Evolutionary conservation across 1,284 basidiomycete genomes (phyloP).

Genomic region (Exobasidium cylindrosporum): DNA sequence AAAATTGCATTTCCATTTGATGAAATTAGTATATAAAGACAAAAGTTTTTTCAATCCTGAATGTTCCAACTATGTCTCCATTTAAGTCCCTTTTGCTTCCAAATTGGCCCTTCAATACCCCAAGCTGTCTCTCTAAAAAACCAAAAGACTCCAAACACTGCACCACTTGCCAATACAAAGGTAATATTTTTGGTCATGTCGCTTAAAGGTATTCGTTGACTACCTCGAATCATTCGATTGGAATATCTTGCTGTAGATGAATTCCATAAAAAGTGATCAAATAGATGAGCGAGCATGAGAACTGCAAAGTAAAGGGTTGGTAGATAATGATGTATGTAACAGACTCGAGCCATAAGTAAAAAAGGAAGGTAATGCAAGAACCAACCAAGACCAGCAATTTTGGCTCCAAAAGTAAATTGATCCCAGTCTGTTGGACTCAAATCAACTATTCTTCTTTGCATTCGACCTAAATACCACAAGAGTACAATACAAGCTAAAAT

Average conservation of each 20-base stretch:
- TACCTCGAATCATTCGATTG: constrained; percentile 12
- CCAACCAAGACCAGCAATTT: constrained; percentile 90
- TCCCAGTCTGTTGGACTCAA: constrained; percentile 87
- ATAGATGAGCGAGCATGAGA: constrained; percentile 80
- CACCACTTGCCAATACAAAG: constrained; percentile 66
- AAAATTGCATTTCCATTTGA: too few species aligned
- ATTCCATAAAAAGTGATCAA: constrained; percentile 75
- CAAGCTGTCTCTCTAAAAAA: constrained; percentile 88
- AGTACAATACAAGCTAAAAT: constrained; percentile 63
- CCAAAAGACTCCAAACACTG: constrained; percentile 79
- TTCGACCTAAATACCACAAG: constrained; percentile 72
- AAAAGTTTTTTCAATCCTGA: constrained; percentile 19
- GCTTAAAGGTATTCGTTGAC: constrained; percentile 55
- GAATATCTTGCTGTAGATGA: constrained; percentile 45
- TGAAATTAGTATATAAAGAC: too few species aligned
- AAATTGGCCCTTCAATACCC: constrained; percentile 80
- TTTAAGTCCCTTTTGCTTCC: constrained; percentile 48
- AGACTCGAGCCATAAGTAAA: constrained; percentile 60
- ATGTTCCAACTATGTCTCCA: constrained; percentile 55
- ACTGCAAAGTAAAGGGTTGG: constrained; percentile 95
- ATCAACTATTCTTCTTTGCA: constrained; percentile 84
- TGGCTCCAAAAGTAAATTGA: constrained; percentile 87
- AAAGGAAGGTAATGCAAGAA: constrained; percentile 61
- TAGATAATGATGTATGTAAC: constrained; percentile 83
- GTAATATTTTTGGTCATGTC: constrained; percentile 67